These are phyloP conservation scores for Neurospora crassa DNA, from an alignment of 2,329 filamentous ascomycete genomes.

Conservation along the genomic window DNA sequence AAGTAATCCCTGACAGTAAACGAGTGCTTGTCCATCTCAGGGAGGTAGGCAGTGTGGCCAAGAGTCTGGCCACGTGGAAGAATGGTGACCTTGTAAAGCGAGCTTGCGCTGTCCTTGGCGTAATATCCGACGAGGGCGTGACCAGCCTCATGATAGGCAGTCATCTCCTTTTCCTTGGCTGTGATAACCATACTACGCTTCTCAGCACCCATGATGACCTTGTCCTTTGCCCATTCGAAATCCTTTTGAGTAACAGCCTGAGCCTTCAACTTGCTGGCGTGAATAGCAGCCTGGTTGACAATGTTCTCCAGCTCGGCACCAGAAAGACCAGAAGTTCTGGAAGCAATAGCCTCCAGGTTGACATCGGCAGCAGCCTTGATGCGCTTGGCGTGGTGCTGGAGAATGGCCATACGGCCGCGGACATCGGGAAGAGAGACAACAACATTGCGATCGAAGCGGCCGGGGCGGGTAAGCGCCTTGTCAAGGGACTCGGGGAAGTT, in stretches of 20 bases:
- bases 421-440: conserved; percentile 85
- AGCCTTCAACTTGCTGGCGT: conserved; percentile 81
- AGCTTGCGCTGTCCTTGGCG: conserved; percentile 59
- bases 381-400: conserved; percentile 89
- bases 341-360: conserved; percentile 73
- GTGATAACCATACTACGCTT: conserved; percentile 81
- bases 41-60: conserved; percentile 79
- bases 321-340: conserved; percentile 83
- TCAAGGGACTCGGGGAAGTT: conserved; percentile 93
- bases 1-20: conserved; percentile 77
- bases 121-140: conserved; percentile 87
- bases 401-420: conserved; percentile 81
- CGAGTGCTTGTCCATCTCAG: conserved; percentile 87
- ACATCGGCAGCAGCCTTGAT: conserved; percentile 74
- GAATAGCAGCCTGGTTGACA: conserved; percentile 90
- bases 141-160: conserved; percentile 96
- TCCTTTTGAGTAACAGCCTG: conserved; percentile 66
- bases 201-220: conserved; percentile 95
- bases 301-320: conserved; percentile 95
- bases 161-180: conserved; percentile 89
- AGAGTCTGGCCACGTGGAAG: conserved; percentile 81
- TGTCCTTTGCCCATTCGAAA: conserved; percentile 96
- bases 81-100: conserved; percentile 95
- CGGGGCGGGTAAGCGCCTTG: conserved; percentile 87
- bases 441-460: conserved; percentile 91